Conservation (phyloP, 805 yeast genomes). For the Candida nanaspora region DNA sequence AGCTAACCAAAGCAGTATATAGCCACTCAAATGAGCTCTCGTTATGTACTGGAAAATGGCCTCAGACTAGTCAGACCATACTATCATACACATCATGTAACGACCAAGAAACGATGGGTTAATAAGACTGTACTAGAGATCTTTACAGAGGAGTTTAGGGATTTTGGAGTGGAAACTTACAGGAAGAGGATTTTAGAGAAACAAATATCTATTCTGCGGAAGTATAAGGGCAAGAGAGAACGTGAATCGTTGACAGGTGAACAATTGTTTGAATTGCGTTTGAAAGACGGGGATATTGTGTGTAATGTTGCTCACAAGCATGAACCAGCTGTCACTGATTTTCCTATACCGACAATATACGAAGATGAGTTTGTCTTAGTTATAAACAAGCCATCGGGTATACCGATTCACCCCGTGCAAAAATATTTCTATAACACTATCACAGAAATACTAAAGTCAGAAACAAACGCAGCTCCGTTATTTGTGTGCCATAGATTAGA, state of each 20-base stretch:
- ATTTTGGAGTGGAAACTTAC: conserved; percentile 18
- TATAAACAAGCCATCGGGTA: conserved; percentile 44
- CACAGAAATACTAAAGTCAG: conserved; percentile 31
- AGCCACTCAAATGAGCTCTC: neutral
- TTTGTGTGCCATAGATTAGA: conserved; percentile 43
- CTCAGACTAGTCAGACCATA: conserved; percentile 36
- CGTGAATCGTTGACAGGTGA: conserved; percentile 26
- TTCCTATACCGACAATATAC: conserved; percentile 13
- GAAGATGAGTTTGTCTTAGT: conserved; percentile 34
- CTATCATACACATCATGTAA: conserved; percentile 25
- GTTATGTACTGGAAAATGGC: conserved; percentile 20
- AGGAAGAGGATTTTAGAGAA: conserved; percentile 5
- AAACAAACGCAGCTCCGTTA: conserved; percentile 6
- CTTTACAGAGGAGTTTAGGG: conserved; percentile 31
- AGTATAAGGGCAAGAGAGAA: conserved; percentile 5
- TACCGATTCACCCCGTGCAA: conserved; percentile 49
- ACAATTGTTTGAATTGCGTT: conserved; percentile 13
- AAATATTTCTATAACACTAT: conserved; percentile 36
- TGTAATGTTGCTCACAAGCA: conserved; percentile 21
- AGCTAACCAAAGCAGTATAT: too few relatives aligned
- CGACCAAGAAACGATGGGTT: conserved; percentile 40
- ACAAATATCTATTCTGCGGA: conserved; percentile 13
- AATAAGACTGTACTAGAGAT: conserved; percentile 30
- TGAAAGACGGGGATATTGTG: conserved; percentile 22
- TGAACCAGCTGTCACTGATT: conserved; percentile 10